phyloP scores from a whole-genome alignment of 768 basidiomycete species.

The Amyloporia xantha region DNA sequence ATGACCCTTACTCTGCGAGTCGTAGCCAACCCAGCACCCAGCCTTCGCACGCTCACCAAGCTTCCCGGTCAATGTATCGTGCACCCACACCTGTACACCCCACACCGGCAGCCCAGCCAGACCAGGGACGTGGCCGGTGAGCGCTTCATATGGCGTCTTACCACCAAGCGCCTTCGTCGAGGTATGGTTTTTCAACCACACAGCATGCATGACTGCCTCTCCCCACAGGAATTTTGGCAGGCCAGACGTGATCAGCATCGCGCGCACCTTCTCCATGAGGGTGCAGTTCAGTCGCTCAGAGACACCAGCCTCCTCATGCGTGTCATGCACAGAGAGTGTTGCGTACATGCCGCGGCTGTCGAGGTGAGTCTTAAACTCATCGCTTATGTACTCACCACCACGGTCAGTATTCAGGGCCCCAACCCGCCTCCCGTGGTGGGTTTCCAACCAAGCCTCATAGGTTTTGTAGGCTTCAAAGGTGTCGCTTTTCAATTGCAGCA shows the following conservation, averaged over 20 bases:
- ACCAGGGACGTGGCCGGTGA: slow-evolving; percentile 11
- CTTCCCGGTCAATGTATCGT: slow-evolving; percentile 4
- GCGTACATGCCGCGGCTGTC: slow-evolving; percentile 31
- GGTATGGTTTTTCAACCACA: slow-evolving; percentile 17
- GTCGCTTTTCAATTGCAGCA: slow-evolving; percentile 31
- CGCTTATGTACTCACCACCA: slow-evolving; percentile 28
- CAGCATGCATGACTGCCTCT: slow-evolving; percentile 21
- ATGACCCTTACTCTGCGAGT: slow-evolving; percentile 21
- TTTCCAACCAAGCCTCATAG: slow-evolving; percentile 29
- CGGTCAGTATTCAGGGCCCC: slow-evolving; percentile 33
- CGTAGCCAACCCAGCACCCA: slow-evolving; percentile 11
- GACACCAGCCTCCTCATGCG: slow-evolving; percentile 38
- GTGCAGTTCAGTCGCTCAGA: slow-evolving; percentile 27
- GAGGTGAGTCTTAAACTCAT: slow-evolving; percentile 26
- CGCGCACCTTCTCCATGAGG: slow-evolving; percentile 16
- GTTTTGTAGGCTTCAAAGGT: slow-evolving; percentile 25
- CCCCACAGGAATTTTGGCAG: slow-evolving; percentile 24
- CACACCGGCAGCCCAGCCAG: slow-evolving; percentile 12
- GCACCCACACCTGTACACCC: slow-evolving; percentile 9
- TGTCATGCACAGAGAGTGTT: slow-evolving; percentile 35
- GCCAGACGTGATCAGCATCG: slow-evolving; percentile 19
- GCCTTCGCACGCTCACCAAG: not conserved
- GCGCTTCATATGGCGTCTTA: slow-evolving; percentile 16
- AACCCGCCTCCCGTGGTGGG: slow-evolving; percentile 25
- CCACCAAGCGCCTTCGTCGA: slow-evolving; percentile 11